A percentile compares a stretch with the other conserved stretches of the same genome.
These are phyloP conservation scores for Talaromyces sp. DNA, from an alignment of 2,329 filamentous ascomycete genomes.

Conservation along the genomic window DNA sequence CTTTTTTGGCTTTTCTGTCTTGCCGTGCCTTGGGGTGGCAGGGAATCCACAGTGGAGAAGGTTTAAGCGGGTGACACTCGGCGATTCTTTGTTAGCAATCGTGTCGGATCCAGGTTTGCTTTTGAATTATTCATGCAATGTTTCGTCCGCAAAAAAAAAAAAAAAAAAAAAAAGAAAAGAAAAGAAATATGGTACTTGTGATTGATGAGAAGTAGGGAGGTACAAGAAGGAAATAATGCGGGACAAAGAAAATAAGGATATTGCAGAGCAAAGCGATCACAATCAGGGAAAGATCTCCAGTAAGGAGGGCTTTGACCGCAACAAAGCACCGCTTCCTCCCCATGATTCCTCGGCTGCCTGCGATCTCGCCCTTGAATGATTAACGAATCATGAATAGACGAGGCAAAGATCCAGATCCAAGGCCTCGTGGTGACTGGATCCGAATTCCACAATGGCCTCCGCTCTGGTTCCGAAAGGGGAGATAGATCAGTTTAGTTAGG, in stretches of 20 bases:
- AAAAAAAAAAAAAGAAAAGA: not conserved
- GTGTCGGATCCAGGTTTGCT: not conserved
- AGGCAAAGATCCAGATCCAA: conserved; percentile 12
- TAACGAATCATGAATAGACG: conserved; percentile 9
- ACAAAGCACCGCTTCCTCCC: not conserved
- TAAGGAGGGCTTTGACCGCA: conserved; percentile 1
- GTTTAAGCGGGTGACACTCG: not conserved
- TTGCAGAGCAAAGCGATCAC: not conserved
- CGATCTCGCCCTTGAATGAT: conserved; percentile 20
- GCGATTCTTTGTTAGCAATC: not conserved
- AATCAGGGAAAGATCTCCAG: not conserved
- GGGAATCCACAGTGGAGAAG: not conserved
- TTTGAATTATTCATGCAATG: not conserved
- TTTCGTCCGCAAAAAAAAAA: not conserved
- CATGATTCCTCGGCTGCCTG: not conserved
- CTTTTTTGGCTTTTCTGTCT: not conserved
- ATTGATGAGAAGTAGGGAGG: not conserved
- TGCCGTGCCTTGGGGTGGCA: conserved; percentile 4
- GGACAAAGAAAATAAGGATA: not conserved
- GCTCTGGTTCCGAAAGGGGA: conserved; percentile 4
- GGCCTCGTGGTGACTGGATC: conserved; percentile 18
- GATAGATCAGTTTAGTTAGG: conserved; percentile 5
- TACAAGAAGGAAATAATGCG: not conserved
- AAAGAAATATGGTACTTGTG: not conserved
- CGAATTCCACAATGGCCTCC: conserved; percentile 5